phyloP scores from a whole-genome alignment of 805 yeast genomes.

The Tetrapisispora namnaoensis region DNA sequence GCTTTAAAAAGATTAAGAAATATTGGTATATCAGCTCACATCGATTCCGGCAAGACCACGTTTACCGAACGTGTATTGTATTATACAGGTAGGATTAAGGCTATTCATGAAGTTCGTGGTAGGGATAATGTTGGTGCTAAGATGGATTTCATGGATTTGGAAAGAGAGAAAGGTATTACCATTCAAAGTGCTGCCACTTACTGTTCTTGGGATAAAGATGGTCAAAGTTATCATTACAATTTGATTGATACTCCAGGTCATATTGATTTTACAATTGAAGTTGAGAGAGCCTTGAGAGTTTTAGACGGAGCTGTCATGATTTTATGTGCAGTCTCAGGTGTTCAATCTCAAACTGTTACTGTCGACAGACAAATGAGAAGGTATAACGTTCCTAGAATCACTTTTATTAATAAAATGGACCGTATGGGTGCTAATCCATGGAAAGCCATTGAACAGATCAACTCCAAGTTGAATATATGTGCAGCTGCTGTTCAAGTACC shows the following conservation, averaged over 20 bases:
- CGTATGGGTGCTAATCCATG: slow-evolving; percentile 99
- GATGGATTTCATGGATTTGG: slow-evolving; percentile 98
- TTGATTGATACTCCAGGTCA: slow-evolving; percentile 98
- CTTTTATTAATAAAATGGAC: slow-evolving; percentile 97
- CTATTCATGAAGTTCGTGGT: slow-evolving; percentile 94
- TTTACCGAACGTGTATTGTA: slow-evolving; percentile 94
- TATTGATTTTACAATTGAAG: slow-evolving; percentile 97
- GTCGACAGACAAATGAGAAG: slow-evolving; percentile 99
- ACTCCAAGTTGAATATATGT: slow-evolving; percentile 75
- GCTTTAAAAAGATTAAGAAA: slow-evolving; percentile 64
- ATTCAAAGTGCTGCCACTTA: slow-evolving; percentile 98
- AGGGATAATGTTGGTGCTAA: slow-evolving; percentile 97
- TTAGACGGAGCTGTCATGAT: slow-evolving; percentile 97
- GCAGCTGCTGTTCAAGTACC: slow-evolving; percentile 99
- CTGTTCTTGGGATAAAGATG: slow-evolving; percentile 86
- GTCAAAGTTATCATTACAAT: slow-evolving; percentile 70
- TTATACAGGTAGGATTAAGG: slow-evolving; percentile 94
- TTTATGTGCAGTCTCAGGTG: slow-evolving; percentile 97
- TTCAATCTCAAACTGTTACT: slow-evolving; percentile 96
- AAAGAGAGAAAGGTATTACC: slow-evolving; percentile 97
- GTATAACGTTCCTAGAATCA: slow-evolving; percentile 91
- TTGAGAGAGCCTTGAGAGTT: slow-evolving; percentile 96
- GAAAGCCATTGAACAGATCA: slow-evolving; percentile 85
- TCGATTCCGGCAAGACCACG: slow-evolving; percentile 96
- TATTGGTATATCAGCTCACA: slow-evolving; percentile 96